Evolutionary conservation across 768 basidiomycete genomes (phyloP), one percentile per base, ranked within the genome.

Genomic region (Mycena belliarum): DNA sequence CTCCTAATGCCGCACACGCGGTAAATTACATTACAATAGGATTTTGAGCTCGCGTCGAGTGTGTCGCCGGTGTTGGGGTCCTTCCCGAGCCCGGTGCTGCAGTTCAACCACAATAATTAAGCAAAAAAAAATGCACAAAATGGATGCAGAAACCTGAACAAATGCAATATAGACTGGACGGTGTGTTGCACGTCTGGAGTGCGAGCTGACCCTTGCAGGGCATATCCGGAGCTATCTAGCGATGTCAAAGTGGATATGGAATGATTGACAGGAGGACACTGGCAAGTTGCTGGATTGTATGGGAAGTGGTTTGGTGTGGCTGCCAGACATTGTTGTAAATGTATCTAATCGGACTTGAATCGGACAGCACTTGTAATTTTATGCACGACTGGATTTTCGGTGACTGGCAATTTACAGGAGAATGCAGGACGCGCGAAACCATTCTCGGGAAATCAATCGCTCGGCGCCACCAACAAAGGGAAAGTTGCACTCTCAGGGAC

Each of bases 41-140:
- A 74, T 53, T 74, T 74, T 60, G 73, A 75, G 52, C 70, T 74
- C 45, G 67, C 65, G 8, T 64, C 60, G n/a, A n/a, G n/a, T 21
- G 68, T 66, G 38, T 72, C 72, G 25, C 75, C 75, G 1, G 66
- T 73, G 12, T 51, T 67, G 35, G 67, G 70, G n/a, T 67, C 60
- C 38, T 59, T 63, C 49, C 61, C 47, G 43, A 40, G 26, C 46
- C 53, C 41, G 47, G 49, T 63, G 49, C 54, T 65, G 29, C 64
- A 48, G 47, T 57, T 65, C 64, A 65, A 65, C 58, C 44, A 0
- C 52, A 55, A 52, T 54, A 21, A 52, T 26, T 12, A 21, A 14
- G 20, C 41, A 40, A 10, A 41, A 28, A 47, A 46, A 24, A 57
- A n/a, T 25, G 18, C 12, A 32, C 29, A 32, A 32, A 32, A 32